A percentile compares a stretch with the other conserved stretches of the same genome.
These are phyloP conservation scores for Silene conica DNA, from an alignment of 148 eudicot genomes.

Conservation along the genomic window DNA sequence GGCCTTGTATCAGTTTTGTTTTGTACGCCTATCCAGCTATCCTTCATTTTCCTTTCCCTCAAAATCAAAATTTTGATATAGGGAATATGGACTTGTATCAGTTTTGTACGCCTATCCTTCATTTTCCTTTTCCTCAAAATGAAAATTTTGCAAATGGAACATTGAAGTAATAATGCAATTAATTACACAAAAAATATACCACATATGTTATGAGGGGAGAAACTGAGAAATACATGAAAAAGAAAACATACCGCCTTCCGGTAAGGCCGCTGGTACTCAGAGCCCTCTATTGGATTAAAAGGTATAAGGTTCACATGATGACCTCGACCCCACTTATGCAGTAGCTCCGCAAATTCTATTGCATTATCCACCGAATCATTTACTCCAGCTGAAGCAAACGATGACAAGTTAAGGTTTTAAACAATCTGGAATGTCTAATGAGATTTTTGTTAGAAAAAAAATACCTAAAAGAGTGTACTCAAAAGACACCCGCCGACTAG, in stretches of 20 bases:
- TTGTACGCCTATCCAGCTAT: background rate
- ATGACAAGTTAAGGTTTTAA: background rate
- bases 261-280: constrained; percentile 80
- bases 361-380: constrained; percentile 89
- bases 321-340: constrained; percentile 88
- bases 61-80: background rate
- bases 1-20: too few relatives aligned
- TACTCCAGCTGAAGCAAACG: constrained; percentile 73
- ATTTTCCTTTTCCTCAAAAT: background rate
- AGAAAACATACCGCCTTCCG: constrained; percentile 60
- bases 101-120: background rate
- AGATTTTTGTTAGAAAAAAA: constrained; percentile 13
- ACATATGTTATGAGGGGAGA: constrained; percentile 8
- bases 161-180: too few relatives aligned
- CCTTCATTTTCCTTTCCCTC: background rate
- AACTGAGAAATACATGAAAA: background rate
- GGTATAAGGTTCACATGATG: constrained; percentile 98
- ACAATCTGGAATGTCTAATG: background rate
- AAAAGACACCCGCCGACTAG: constrained; percentile 86
- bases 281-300: constrained; percentile 88
- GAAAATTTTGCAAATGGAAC: background rate
- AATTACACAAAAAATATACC: background rate
- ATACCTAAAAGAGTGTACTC: constrained; percentile 97
- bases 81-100: too few relatives aligned
- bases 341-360: constrained; percentile 74